These are phyloP conservation scores for Chara braunii DNA, from an alignment of 139 green algal genomes.

Conservation along the genomic window DNA sequence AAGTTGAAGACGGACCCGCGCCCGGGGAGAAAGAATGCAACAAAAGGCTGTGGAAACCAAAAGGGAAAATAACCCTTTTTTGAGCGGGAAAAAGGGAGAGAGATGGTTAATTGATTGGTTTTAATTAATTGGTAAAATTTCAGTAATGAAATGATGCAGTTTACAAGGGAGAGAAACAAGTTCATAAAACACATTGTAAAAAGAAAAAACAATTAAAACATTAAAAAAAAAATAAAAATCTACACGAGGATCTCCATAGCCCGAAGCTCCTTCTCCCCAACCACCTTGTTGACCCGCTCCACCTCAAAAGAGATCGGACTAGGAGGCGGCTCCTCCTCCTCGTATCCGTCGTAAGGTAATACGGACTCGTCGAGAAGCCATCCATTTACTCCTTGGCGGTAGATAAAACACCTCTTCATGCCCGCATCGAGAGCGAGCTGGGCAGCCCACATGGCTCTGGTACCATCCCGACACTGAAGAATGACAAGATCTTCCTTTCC, in stretches of 20 bases:
- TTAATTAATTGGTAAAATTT: no score
- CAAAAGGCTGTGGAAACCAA: no score
- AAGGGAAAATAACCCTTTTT: no score
- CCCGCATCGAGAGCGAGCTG: conserved; percentile 48
- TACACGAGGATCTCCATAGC: background rate
- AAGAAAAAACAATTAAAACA: background rate
- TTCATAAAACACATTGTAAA: no score
- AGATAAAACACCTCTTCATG: conserved; percentile 37
- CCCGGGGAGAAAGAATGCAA: no score
- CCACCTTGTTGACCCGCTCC: background rate
- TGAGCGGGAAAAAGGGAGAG: no score
- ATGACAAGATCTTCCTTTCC: conserved; percentile 41
- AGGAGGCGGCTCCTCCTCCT: conserved; percentile 12
- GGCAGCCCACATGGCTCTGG: conserved; percentile 53
- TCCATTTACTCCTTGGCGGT: conserved; percentile 50
- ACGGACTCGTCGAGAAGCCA: conserved; percentile 56
- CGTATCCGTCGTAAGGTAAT: conserved; percentile 51
- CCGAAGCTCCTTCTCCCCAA: background rate
- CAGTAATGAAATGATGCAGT: no score
- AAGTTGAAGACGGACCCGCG: no score
- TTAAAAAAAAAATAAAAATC: background rate
- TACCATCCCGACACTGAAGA: conserved; percentile 48
- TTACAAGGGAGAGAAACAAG: no score
- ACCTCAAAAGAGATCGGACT: background rate
- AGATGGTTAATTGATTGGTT: no score